Conservation (phyloP, 768 basidiomycete species). For the Tephrocybe sp. region DNA sequence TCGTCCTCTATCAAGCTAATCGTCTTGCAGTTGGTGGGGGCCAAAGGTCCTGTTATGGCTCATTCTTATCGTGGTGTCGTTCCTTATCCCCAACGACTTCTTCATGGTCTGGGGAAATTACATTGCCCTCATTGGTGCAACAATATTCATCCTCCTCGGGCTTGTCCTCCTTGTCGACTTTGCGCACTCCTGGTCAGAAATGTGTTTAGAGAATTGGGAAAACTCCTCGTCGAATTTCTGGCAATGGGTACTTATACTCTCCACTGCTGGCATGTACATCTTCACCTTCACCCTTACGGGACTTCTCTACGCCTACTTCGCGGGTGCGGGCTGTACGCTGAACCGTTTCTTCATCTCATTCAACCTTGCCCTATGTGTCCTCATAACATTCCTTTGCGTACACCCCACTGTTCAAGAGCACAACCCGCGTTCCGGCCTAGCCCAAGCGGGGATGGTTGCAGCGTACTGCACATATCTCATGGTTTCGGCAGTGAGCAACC, state of each 20-base stretch:
- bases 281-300: constrained; percentile 83
- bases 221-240: constrained; percentile 81
- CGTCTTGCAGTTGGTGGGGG: constrained; percentile 86
- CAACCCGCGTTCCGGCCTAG: constrained; percentile 92
- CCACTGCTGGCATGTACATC: constrained; percentile 86
- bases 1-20: constrained; percentile 1
- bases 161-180: constrained; percentile 98
- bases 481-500: constrained; percentile 91
- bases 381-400: constrained; percentile 80
- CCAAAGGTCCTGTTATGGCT: constrained; percentile 93
- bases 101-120: constrained; percentile 99
- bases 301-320: constrained; percentile 90
- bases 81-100: constrained; percentile 96
- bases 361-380: constrained; percentile 78
- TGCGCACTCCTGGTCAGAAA: constrained; percentile 98
- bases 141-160: constrained; percentile 93
- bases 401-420: constrained; percentile 86
- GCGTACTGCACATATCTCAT: constrained; percentile 96
- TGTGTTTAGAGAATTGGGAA: constrained; percentile 95
- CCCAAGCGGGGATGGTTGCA: constrained; percentile 95
- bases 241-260: constrained; percentile 95
- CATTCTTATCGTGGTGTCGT: constrained; percentile 73
- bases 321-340: constrained; percentile 78
- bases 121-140: constrained; percentile 85
- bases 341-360: constrained; percentile 98